These are phyloP conservation scores for Venturia aucupariae DNA, from an alignment of 2,329 filamentous ascomycete species.

Conservation along the genomic window DNA sequence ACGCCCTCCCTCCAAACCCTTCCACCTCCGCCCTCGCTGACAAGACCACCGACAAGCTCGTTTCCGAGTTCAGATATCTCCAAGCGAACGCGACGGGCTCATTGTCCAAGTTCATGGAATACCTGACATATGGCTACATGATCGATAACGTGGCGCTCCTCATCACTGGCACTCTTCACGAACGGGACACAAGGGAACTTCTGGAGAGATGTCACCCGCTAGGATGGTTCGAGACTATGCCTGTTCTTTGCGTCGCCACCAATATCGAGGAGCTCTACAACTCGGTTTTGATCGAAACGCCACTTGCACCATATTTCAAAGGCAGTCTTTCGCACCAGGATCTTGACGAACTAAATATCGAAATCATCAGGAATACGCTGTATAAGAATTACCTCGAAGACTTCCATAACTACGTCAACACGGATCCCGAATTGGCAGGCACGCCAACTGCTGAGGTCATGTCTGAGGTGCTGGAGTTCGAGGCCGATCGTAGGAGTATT, in stretches of 20 bases:
- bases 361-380: conserved; percentile 95
- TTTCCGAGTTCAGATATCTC: conserved; percentile 93
- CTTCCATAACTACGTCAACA: conserved; percentile 91
- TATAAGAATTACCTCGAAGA: conserved; percentile 99
- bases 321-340: conserved; percentile 92
- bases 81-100: conserved; percentile 89
- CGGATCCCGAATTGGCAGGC: conserved; percentile 72
- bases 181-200: conserved; percentile 91
- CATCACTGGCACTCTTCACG: conserved; percentile 95
- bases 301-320: conserved; percentile 94
- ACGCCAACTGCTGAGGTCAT: conserved; percentile 91
- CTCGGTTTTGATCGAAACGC: conserved; percentile 92
- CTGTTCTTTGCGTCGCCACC: conserved; percentile 91
- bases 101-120: conserved; percentile 92
- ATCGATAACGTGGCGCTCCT: conserved; percentile 98
- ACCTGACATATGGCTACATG: conserved; percentile 98
- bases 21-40: conserved; percentile 90
- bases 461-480: conserved; percentile 91
- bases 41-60: conserved; percentile 96
- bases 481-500: conserved; percentile 92
- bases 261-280: conserved; percentile 99
- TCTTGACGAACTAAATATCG: conserved; percentile 96
- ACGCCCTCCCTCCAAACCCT: conserved; percentile 86
- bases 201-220: conserved; percentile 93
- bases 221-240: conserved; percentile 98